These are phyloP conservation scores for Excoecaria cochinchinensis DNA, from an alignment of 345 rosid species.

Conservation along the genomic window DNA sequence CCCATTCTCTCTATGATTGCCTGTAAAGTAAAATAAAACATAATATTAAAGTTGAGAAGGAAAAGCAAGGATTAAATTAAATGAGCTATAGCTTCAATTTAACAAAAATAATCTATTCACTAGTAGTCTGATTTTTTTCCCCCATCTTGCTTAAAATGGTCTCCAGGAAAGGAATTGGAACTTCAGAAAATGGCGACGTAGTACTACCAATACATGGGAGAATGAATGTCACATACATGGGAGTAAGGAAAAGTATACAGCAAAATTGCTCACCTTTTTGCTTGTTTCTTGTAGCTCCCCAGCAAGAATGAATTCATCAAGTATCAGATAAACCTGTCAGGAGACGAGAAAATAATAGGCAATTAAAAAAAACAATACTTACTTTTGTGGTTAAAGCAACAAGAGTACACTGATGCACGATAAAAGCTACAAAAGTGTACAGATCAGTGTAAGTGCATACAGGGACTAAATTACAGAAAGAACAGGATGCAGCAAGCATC, in stretches of 20 bases:
- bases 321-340: constrained; percentile 79
- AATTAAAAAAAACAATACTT: neutral
- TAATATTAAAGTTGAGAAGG: neutral
- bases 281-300: constrained; percentile 99
- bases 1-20: constrained; percentile 93
- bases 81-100: neutral
- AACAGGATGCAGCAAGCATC: neutral
- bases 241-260: neutral
- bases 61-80: neutral
- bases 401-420: neutral
- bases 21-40: constrained; percentile 39
- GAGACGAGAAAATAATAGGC: neutral
- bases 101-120: neutral
- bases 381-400: neutral
- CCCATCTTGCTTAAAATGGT: neutral
- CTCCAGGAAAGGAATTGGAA: neutral
- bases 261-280: constrained; percentile 62
- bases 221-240: neutral
- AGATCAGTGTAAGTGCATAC: neutral
- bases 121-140: too few relatives aligned
- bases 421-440: neutral
- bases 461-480: neutral
- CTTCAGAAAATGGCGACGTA: neutral
- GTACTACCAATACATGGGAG: neutral
- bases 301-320: constrained; percentile 98